A percentile compares a stretch with the other conserved stretches of the same genome.
Evolutionary conservation across 148 eudicot genomes (phyloP).

Genomic region (Pharnaceum exiguum): DNA sequence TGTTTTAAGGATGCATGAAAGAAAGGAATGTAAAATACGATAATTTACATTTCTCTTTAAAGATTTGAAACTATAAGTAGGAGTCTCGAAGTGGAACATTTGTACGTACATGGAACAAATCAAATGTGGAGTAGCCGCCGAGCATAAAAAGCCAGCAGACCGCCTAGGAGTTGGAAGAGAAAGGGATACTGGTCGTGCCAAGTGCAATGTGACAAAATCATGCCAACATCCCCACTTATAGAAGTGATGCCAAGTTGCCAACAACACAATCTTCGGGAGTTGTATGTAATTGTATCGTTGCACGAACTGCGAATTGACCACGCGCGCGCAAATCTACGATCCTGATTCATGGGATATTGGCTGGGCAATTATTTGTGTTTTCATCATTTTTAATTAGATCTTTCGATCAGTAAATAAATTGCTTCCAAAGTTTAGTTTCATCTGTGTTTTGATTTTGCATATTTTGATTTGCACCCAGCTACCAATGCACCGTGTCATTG

Average conservation of each 20-base stretch:
- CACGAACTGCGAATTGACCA: slow-evolving; percentile 19
- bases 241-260: not conserved
- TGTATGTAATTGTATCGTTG: slow-evolving; percentile 23
- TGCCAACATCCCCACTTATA: not conserved
- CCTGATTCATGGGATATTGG: no score
- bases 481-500: no score
- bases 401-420: not conserved
- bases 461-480: no score
- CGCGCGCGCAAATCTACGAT: not conserved
- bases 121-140: slow-evolving; percentile 14
- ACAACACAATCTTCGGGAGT: slow-evolving; percentile 8
- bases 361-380: no score
- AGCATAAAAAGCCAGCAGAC: slow-evolving; percentile 16
- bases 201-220: slow-evolving; percentile 17
- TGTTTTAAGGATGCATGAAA: no score
- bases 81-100: no score
- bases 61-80: no score
- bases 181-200: slow-evolving; percentile 11
- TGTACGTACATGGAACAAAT: no score
- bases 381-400: slow-evolving; percentile 1
- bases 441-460: no score
- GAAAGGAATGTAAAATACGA: no score
- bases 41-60: no score
- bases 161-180: slow-evolving; percentile 20
- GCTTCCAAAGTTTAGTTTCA: no score